Conservation (phyloP, 192 early-diverging fungal genomes). For the Linderina pennispora region DNA sequence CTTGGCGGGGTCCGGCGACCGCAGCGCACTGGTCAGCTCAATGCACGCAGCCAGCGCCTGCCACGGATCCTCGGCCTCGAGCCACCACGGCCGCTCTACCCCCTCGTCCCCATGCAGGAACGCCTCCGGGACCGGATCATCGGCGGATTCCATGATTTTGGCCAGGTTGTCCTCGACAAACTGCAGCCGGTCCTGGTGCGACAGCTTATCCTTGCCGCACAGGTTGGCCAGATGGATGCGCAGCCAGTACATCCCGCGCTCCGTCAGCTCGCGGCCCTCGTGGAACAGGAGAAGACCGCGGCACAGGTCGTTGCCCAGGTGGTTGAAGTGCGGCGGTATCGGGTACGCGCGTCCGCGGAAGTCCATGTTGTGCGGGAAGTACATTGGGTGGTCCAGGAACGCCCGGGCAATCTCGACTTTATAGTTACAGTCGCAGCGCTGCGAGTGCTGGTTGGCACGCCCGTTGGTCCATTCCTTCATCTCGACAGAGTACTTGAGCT, state of each 20-base stretch:
- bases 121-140: slow-evolving; percentile 60
- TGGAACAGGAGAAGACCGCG: slow-evolving; percentile 89
- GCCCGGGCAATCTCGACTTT: slow-evolving; percentile 91
- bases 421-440: slow-evolving; percentile 89
- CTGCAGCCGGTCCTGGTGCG: slow-evolving; percentile 72
- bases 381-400: slow-evolving; percentile 82
- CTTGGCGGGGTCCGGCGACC: slow-evolving; percentile 62
- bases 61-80: slow-evolving; percentile 86
- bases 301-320: slow-evolving; percentile 94
- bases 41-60: slow-evolving; percentile 88
- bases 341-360: slow-evolving; percentile 98
- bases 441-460: slow-evolving; percentile 72
- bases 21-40: slow-evolving; percentile 70
- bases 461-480: slow-evolving; percentile 53
- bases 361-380: slow-evolving; percentile 96
- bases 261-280: slow-evolving; percentile 70
- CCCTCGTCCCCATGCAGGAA: slow-evolving; percentile 15
- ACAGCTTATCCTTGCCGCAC: slow-evolving; percentile 87
- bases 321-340: slow-evolving; percentile 92
- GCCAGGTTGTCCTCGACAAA: slow-evolving; percentile 71
- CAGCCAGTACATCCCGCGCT: slow-evolving; percentile 80
- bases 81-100: slow-evolving; percentile 78
- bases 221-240: slow-evolving; percentile 94
- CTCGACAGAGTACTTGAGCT: slow-evolving; percentile 48
- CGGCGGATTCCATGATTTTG: slow-evolving; percentile 78